These are phyloP conservation scores for Pythium brassicae DNA, from an alignment of 352 stramenopile genomes.

Conservation along the genomic window DNA sequence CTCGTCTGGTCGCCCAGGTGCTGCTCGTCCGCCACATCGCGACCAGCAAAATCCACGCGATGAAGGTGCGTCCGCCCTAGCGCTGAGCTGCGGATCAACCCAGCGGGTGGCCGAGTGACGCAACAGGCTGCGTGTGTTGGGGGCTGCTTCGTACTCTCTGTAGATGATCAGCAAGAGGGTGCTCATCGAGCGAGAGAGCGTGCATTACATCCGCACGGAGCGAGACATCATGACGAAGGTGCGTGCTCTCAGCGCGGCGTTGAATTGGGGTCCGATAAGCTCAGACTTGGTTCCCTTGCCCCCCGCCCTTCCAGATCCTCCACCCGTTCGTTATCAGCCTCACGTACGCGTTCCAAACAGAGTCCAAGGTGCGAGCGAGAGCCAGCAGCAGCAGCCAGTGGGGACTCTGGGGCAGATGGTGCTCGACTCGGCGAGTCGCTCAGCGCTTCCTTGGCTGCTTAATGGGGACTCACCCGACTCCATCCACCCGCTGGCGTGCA, in stretches of 20 bases:
- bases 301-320: constrained; percentile 32
- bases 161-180: constrained; percentile 87
- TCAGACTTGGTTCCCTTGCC: too few relatives aligned
- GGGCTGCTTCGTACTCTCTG: not conserved
- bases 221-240: constrained; percentile 86
- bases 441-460: too few relatives aligned
- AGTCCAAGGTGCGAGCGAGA: constrained; percentile 53
- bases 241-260: too few relatives aligned
- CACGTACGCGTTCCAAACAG: constrained; percentile 76
- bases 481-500: constrained; percentile 10
- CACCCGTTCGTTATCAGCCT: constrained; percentile 82
- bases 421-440: too few relatives aligned
- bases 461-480: too few relatives aligned
- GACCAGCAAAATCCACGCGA: constrained; percentile 62
- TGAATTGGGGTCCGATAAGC: too few relatives aligned
- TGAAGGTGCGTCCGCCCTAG: constrained; percentile 62
- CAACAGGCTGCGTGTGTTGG: too few relatives aligned
- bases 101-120: too few relatives aligned
- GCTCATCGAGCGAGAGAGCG: constrained; percentile 72
- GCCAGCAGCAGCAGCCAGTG: too few relatives aligned
- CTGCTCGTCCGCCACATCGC: constrained; percentile 64
- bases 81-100: too few relatives aligned
- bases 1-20: too few relatives aligned
- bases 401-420: too few relatives aligned
- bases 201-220: constrained; percentile 77